phyloP scores from a whole-genome alignment of 2,329 filamentous ascomycete species.

The Penicillium hordei region DNA sequence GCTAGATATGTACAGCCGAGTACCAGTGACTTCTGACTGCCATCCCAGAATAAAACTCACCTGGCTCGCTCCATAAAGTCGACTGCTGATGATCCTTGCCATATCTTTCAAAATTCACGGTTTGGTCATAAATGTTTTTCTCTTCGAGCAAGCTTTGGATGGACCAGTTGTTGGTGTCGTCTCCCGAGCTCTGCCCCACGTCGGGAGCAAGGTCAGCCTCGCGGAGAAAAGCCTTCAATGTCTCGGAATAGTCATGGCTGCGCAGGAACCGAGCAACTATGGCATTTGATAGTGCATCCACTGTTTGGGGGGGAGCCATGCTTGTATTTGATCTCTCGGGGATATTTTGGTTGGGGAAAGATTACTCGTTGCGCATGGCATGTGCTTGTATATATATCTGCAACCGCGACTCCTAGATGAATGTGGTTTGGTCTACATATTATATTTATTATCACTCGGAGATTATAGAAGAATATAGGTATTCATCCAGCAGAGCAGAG shows the following conservation, averaged over 20 bases:
- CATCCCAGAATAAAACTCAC: constrained; percentile 34
- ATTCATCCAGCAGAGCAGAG: constrained; percentile 9
- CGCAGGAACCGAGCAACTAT: constrained; percentile 47
- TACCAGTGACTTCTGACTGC: background rate
- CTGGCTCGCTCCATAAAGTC: constrained; percentile 49
- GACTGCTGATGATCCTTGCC: constrained; percentile 45
- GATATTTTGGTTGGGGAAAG: background rate
- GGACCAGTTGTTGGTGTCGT: constrained; percentile 49
- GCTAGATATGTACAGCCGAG: background rate
- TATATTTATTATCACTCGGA: background rate
- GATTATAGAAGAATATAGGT: background rate
- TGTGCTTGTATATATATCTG: background rate
- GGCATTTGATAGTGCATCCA: constrained; percentile 32
- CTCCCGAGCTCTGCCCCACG: constrained; percentile 42
- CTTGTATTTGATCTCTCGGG: background rate
- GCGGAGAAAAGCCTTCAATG: constrained; percentile 57
- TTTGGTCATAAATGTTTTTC: constrained; percentile 59
- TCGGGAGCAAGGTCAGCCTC: constrained; percentile 57
- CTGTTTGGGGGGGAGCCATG: constrained; percentile 18
- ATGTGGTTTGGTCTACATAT: background rate
- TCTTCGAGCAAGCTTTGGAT: constrained; percentile 62
- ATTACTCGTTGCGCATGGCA: background rate
- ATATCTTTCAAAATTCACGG: constrained; percentile 56
- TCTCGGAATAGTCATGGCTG: constrained; percentile 49
- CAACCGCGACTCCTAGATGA: background rate